Base-by-base conservation (phyloP, 345 rosid species). In the Syzygium jambos region DNA sequence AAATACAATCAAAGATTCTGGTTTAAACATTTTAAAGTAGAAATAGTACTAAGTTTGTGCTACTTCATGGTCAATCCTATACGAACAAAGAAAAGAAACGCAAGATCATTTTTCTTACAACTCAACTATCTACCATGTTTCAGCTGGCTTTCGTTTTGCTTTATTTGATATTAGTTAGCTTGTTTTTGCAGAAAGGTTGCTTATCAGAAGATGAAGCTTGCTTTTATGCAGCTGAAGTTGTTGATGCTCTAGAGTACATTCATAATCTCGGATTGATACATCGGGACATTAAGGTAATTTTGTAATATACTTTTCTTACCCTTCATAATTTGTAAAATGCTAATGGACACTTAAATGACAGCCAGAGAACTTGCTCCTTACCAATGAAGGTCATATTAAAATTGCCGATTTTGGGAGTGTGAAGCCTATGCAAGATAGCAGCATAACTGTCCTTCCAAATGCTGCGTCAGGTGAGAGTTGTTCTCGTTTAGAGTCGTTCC, bases 401-500 rank as follows among this genome's bases (percentile, higher is more conserved):
- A 92, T 98, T 91, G 99, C 99, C 46, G 99, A 96, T 92, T 96
- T 98, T 92, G 99, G 99, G 78, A 98, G 99, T 87, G 98, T 98
- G 78, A 96, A 95, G 97, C 96, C 99, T 57, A 96, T 95, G 98
- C 98, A 96, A 89, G 98, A 93, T 86, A 96, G 98, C 90, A 94
- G 91, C 84, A 93, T 98, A 84, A 98, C 97, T 22, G 95, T 98
- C 30, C 99, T 96, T 89, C 99, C 98, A 55, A 95, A 95, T 91
- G 99, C 99, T 46, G 90, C 98, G 80, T 98, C 99, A 23, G 99
- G 99, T 96, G 92, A 86, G 85, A 85, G 59, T 46, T 49, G 52
- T 59, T 46, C 29, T 86, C 51, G 51, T 77, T 57, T 89, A 82
- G 52, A 86, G n/a, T 52, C 53, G 54, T 30, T 38, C 19, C 25